Percentiles rank a stretch among this genome's conserved stretches.
These are phyloP conservation scores for Strobilomyces echinocephalus DNA, from an alignment of 768 basidiomycete genomes.

Conservation along the genomic window DNA sequence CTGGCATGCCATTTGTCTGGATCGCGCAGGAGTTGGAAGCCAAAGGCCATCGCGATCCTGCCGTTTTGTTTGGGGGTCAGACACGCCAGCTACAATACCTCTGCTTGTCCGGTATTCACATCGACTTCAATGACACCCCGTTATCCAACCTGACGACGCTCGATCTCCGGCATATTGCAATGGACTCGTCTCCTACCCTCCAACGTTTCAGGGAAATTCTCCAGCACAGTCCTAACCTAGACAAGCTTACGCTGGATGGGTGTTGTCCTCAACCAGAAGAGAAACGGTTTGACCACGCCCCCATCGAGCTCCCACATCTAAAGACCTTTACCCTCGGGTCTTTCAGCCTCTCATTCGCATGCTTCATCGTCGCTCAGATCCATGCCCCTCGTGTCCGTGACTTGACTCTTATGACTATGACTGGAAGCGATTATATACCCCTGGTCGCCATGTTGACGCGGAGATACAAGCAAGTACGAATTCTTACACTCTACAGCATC, in stretches of 20 bases:
- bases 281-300: conserved; percentile 28
- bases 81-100: conserved; percentile 47
- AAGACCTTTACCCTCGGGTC: conserved; percentile 55
- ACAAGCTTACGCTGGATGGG: conserved; percentile 56
- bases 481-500: conserved; percentile 50
- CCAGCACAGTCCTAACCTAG: conserved; percentile 41
- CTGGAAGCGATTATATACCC: conserved; percentile 46
- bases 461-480: conserved; percentile 46
- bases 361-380: conserved; percentile 45
- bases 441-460: conserved; percentile 45
- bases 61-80: conserved; percentile 48
- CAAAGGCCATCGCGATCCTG: conserved; percentile 27
- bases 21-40: conserved; percentile 40
- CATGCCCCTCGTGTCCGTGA: conserved; percentile 54
- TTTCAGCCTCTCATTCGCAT: conserved; percentile 45
- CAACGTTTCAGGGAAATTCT: conserved; percentile 52
- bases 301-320: conserved; percentile 47
- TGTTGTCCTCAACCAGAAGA: conserved; percentile 46
- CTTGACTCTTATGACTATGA: conserved; percentile 53
- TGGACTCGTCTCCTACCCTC: conserved; percentile 47
- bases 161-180: conserved; percentile 59
- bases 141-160: conserved; percentile 55
- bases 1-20: conserved; percentile 44
- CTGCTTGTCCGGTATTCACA: conserved; percentile 53
- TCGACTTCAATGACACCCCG: conserved; percentile 52